phyloP scores from a whole-genome alignment of 1,139 yeast species.

The Wickerhamomyces sp. region DNA sequence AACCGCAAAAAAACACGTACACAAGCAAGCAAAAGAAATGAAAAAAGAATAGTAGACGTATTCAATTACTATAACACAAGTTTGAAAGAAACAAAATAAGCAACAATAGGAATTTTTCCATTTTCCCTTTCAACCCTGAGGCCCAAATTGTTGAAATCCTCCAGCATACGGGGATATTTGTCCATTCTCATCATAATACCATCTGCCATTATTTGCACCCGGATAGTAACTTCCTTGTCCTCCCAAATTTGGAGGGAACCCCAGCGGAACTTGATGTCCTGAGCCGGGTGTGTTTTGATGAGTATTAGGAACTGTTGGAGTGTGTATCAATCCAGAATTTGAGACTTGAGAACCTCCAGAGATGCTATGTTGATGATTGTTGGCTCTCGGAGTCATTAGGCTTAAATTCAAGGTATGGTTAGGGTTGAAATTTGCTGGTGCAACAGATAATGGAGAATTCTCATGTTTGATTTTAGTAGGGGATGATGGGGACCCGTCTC shows the following conservation, averaged over 20 bases:
- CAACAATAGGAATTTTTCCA: too few relatives aligned
- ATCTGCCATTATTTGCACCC: neutral
- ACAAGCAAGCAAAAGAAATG: too few relatives aligned
- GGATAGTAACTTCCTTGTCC: neutral
- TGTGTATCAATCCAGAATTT: too few relatives aligned
- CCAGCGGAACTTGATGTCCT: neutral
- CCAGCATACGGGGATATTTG: slow-evolving; percentile 2
- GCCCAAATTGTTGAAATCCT: neutral
- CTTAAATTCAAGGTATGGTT: neutral
- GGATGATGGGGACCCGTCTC: neutral
- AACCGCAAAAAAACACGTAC: too few relatives aligned
- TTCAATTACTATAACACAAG: too few relatives aligned
- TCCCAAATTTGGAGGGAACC: neutral
- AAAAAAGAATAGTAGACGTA: too few relatives aligned
- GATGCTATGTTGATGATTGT: neutral
- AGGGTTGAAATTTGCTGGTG: neutral
- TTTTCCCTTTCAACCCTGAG: neutral
- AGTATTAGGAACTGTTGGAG: too few relatives aligned
- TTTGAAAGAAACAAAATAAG: too few relatives aligned
- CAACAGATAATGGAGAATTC: neutral
- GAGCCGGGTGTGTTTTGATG: too few relatives aligned
- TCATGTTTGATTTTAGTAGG: neutral
- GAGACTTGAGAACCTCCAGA: neutral
- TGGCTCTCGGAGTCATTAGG: neutral
- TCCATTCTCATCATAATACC: slow-evolving; percentile 7